Percentiles rank a stretch among this genome's conserved stretches.
Evolutionary conservation across 495 filamentous ascomycete genomes (phyloP).

Genomic region (Daldinia concentrica): DNA sequence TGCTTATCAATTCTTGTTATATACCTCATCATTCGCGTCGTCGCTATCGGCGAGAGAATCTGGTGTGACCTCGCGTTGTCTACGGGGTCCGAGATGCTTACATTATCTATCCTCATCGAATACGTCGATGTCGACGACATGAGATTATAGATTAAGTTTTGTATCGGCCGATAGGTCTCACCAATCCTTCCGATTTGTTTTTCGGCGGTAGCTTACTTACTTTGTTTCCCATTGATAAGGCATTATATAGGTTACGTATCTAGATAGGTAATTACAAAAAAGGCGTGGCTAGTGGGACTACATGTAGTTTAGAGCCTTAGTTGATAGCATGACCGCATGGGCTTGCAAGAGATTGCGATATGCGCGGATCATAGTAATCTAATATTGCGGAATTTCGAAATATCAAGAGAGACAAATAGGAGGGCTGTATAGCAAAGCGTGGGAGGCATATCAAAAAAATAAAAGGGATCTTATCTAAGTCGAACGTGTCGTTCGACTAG

Average conservation of each 20-base stretch:
- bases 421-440: not conserved
- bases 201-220: not conserved
- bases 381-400: not conserved
- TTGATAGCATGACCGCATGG: not conserved
- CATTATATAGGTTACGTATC: too few species aligned
- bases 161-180: not conserved
- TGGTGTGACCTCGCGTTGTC: not conserved
- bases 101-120: not conserved
- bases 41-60: not conserved
- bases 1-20: not conserved
- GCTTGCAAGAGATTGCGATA: not conserved
- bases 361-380: not conserved
- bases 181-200: not conserved
- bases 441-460: not conserved
- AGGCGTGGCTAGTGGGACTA: not conserved
- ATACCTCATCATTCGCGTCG: not conserved
- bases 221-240: not conserved
- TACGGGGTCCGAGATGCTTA: not conserved
- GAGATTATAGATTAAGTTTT: not conserved
- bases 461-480: slow-evolving; percentile 25
- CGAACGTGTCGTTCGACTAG: slow-evolving; percentile 1
- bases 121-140: not conserved
- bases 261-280: not conserved
- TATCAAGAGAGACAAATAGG: not conserved
- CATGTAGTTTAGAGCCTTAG: not conserved